Conservation (phyloP, 2,329 filamentous ascomycete species). For the Fusarium clavum region DNA sequence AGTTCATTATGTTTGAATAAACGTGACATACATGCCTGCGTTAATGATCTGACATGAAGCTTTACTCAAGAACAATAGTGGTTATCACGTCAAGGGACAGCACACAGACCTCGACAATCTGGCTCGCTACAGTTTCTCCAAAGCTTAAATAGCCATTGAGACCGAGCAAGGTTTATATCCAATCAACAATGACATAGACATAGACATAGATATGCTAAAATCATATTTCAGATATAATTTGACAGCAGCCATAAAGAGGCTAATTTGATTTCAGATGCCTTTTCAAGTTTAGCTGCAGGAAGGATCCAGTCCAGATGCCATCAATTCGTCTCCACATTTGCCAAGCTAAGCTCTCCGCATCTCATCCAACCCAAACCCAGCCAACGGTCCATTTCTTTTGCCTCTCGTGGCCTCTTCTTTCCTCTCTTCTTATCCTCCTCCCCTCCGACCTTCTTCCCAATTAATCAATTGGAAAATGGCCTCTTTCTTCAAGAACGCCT, state of each 20-base stretch:
- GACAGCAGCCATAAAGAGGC: not conserved
- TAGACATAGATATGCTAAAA: not conserved
- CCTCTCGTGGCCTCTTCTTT: slow-evolving; percentile 37
- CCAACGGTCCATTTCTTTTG: slow-evolving; percentile 42
- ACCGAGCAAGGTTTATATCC: not conserved
- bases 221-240: not conserved
- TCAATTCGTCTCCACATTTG: slow-evolving; percentile 34
- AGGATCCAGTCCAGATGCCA: slow-evolving; percentile 21
- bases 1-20: not conserved
- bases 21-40: not conserved
- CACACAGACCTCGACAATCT: not conserved
- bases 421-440: slow-evolving; percentile 30
- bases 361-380: not conserved
- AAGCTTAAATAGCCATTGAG: not conserved
- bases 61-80: not conserved
- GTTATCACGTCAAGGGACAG: not conserved
- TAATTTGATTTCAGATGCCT: slow-evolving; percentile 25
- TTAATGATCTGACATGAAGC: not conserved
- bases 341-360: slow-evolving; percentile 43
- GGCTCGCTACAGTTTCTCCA: not conserved
- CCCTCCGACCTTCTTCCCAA: slow-evolving; percentile 33
- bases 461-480: slow-evolving; percentile 59
- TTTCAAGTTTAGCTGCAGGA: slow-evolving; percentile 30
- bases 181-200: too few species aligned
- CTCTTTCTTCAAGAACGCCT: slow-evolving; percentile 73